These are phyloP conservation scores for Babesia bigemina DNA, from an alignment of 169 alveolate species.

Conservation along the genomic window DNA sequence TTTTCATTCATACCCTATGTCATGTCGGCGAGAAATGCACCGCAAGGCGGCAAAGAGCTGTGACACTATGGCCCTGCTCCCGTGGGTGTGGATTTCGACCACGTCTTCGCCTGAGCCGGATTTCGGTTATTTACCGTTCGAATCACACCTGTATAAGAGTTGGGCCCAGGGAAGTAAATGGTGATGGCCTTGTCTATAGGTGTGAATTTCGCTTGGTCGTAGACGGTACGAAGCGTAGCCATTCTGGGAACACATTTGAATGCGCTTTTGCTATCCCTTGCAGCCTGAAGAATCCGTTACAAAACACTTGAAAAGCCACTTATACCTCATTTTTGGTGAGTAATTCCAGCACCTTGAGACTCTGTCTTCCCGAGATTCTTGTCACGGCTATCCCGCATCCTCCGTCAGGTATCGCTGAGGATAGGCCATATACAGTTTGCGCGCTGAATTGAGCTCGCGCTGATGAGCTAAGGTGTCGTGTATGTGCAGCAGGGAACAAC, in stretches of 20 bases:
- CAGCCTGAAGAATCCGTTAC: neutral
- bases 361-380: conserved; percentile 58
- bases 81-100: conserved; percentile 79
- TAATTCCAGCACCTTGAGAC: conserved; percentile 31
- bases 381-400: conserved; percentile 70
- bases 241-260: conserved; percentile 31
- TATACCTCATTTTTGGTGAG: conserved; percentile 30
- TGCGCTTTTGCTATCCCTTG: neutral
- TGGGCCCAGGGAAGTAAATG: conserved; percentile 65
- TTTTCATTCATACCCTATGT: conserved; percentile 16
- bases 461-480: neutral
- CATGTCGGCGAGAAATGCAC: conserved; percentile 20
- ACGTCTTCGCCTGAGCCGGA: conserved; percentile 74
- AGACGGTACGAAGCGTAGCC: conserved; percentile 38
- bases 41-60: conserved; percentile 63
- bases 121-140: neutral
- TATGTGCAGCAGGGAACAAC: neutral
- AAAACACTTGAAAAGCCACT: neutral
- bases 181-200: conserved; percentile 58
- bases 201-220: conserved; percentile 9
- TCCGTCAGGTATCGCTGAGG: conserved; percentile 63
- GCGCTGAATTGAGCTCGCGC: neutral
- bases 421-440: conserved; percentile 61
- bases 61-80: conserved; percentile 66
- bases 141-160: conserved; percentile 69